Evolutionary conservation across 2,329 filamentous ascomycete species (phyloP), one percentile per base, ranked within the genome.

Genomic region (Nemania abortiva): DNA sequence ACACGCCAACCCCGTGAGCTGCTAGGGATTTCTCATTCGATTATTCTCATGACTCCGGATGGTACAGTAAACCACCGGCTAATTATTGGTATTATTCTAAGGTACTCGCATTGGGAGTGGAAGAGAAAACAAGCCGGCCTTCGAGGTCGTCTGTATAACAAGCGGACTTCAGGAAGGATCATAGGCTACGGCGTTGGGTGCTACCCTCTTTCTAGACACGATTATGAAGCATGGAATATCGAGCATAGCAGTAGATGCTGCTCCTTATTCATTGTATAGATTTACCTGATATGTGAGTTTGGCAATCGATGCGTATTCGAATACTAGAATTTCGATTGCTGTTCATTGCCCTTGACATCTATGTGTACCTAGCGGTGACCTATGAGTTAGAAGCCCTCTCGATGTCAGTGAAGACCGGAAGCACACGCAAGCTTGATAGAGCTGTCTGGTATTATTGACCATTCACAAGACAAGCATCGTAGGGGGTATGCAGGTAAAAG

Each of bases 131-230:
- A 54, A 57, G 57, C 45, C 62, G 45, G 54, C 50, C 50, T 57
- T 59, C 22, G 54, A 64, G 70, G 64, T 71, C 69, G 68, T 73
- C 72, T 75, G 72, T 75, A 77, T 64, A 74, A 72, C 72, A 73
- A 72, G 68, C 74, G 70, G 72, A 73, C 70, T 70, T 71, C 58
- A 69, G 72, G 63, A 63, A 69, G 71, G 71, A 70, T 74, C 73
- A 75, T 70, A 31, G 71, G 73, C 67, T 68, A 70, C 65, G 74
- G 76, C 76, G 74, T 77, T 77, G 65, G 70, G 67, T 66, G 70
- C 54, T 70, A 64, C 70, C 70, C 59, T 66, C 70, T 74, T 65
- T 70, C 69, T 69, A 74, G 69, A 75, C 69, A 68, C 50, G 73
- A 73, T 73, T 71, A 74, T 63, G 75, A 74, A 71, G 74, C 70